Conservation (phyloP, 1,284 basidiomycete genomes). For the Phellopilus nigrolimitatus region DNA sequence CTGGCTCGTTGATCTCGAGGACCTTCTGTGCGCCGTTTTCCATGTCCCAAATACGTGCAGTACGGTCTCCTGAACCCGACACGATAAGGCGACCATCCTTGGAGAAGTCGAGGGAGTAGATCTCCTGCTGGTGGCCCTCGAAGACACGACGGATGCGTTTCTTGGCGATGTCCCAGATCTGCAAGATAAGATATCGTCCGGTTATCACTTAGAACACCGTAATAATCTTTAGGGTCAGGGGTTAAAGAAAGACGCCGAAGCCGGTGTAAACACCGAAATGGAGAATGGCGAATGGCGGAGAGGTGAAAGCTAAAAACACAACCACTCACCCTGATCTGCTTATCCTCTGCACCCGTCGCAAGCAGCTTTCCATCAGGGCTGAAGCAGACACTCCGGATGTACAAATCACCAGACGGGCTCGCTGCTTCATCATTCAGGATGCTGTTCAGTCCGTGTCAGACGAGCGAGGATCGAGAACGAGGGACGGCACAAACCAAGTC, state of each 20-base stretch:
- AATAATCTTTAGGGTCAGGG: not conserved
- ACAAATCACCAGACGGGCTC: constrained; percentile 66
- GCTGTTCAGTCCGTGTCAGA: constrained; percentile 33
- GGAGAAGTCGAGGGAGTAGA: constrained; percentile 88
- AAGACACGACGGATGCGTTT: constrained; percentile 71
- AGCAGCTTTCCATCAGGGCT: constrained; percentile 78
- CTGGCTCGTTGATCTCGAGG: constrained; percentile 56
- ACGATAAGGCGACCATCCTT: constrained; percentile 78
- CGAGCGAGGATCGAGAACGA: not conserved
- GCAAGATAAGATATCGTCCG: constrained; percentile 14
- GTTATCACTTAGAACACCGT: constrained; percentile 2
- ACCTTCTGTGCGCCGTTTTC: constrained; percentile 53
- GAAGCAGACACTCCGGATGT: constrained; percentile 83
- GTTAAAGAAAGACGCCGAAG: constrained; percentile 12
- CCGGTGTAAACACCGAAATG: constrained; percentile 3
- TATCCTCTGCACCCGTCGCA: constrained; percentile 83
- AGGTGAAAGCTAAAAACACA: constrained; percentile 12
- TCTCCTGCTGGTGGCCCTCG: constrained; percentile 85
- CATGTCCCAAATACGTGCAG: constrained; percentile 87
- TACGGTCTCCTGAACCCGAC: constrained; percentile 88
- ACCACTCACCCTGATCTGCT: constrained; percentile 67
- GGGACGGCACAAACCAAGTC: constrained; percentile 40
- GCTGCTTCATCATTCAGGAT: constrained; percentile 66
- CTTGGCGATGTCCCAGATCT: constrained; percentile 86
- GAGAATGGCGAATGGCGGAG: not conserved